Conservation (phyloP, 2,329 filamentous ascomycete species). For the Cladosporium sphaerospermum region DNA sequence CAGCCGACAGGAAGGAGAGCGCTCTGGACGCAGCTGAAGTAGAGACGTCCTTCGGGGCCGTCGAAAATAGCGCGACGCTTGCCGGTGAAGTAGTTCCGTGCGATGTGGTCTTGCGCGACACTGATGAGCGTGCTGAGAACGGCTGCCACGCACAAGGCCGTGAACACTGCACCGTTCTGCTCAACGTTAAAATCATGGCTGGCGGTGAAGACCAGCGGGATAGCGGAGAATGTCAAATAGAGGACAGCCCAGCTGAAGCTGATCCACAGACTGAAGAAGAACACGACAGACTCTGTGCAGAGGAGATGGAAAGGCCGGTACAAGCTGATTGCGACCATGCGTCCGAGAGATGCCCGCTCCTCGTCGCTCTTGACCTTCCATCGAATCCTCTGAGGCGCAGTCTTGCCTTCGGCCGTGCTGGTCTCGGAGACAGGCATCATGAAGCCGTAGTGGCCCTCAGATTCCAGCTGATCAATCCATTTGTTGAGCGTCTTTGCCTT, state of each 20-base stretch:
- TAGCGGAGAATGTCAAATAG: slow-evolving; percentile 75
- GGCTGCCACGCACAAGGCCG: slow-evolving; percentile 62
- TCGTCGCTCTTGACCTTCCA: slow-evolving; percentile 79
- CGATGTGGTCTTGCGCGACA: slow-evolving; percentile 39
- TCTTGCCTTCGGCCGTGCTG: slow-evolving; percentile 19
- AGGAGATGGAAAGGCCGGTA: slow-evolving; percentile 73
- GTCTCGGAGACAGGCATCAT: slow-evolving; percentile 35
- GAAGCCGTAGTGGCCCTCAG: slow-evolving; percentile 53
- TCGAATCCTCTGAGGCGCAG: slow-evolving; percentile 43
- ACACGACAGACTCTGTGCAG: slow-evolving; percentile 70
- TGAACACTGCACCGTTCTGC: slow-evolving; percentile 66
- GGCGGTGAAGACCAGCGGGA: slow-evolving; percentile 68
- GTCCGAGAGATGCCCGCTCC: slow-evolving; percentile 59
- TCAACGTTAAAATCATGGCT: slow-evolving; percentile 63
- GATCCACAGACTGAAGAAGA: slow-evolving; percentile 85
- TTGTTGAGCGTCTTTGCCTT: slow-evolving; percentile 68
- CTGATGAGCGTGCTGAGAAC: slow-evolving; percentile 61
- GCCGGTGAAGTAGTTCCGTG: slow-evolving; percentile 15
- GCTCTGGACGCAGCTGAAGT: slow-evolving; percentile 73
- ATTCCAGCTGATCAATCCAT: slow-evolving; percentile 72
- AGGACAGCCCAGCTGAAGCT: slow-evolving; percentile 85
- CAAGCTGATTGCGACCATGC: slow-evolving; percentile 68
- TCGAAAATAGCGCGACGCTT: slow-evolving; percentile 33
- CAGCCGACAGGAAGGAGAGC: slow-evolving; percentile 71
- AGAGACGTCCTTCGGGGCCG: slow-evolving; percentile 70